Base-by-base conservation (phyloP, 768 basidiomycete genomes). In the Sporobolomyces roseus region DNA sequence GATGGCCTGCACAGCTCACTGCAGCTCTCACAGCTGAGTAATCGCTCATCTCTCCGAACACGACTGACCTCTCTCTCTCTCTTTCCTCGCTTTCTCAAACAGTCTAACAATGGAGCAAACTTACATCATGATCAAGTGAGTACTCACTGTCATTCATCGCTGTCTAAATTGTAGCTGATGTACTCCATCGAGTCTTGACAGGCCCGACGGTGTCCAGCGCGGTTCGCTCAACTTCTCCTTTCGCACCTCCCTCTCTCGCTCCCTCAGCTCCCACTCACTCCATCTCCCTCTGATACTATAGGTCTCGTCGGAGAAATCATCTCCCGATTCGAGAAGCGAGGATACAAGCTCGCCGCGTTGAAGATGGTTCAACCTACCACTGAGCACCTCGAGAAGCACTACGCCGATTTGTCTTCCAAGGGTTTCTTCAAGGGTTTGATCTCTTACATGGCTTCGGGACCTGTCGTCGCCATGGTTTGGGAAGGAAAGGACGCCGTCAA, bases 201-300 rank as follows among this genome's bases (percentile, higher is more conserved):
- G 96, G 93, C 96, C 96, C 77, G 96, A 99, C 82, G 96, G 94
- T 80, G 96, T 99, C 83, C 92, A 97, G 82, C 90, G 96, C 77
- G 87, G 72, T 73, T 25, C 46, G 61, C 19, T 33, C 19, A 17
- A 41, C 1, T 46, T 21, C 25, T 17, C 32, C 41, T 12, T 21
- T 5, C 33, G 10, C 32, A n/a, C 12, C 27, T 30, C n/a, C 41
- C 23, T 10, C 35, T 38, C 27, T 2, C 32, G 21, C 8, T 36
- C 23, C n/a, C 19, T 33, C 19, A 17, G 17, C 1, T 46, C 14
- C 25, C 13, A 25, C 41, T 12, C n/a, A 3, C 33, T 3, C 32
- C 12, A 35, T 30, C n/a, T 32, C 23, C 9, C 35, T 38, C 27
- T 2, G n/a, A 17, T 10, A 23, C 23, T 32, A 9, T 62, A 74